Base-by-base conservation (phyloP, 305 asterid species). In the Fraxinus dipetala region DNA sequence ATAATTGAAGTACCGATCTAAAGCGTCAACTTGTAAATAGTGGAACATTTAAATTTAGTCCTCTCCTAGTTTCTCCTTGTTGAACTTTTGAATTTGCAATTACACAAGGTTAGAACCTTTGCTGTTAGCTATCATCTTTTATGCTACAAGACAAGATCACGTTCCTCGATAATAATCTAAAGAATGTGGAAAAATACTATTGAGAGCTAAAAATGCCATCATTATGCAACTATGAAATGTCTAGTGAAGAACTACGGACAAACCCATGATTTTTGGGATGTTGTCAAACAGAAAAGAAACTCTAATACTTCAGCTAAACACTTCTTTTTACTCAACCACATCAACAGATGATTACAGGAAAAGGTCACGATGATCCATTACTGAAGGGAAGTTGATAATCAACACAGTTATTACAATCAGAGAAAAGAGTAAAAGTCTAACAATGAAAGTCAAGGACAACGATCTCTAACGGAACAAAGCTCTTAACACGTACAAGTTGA, bases 1-100 rank as follows among this genome's bases (percentile, higher is more conserved):
- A 79, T 91, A 24, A 78, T 90, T 31, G 93, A 91, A 90, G 95
- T 89, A 45, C 97, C 98, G 0, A 79, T 93, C 34, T 93, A 85
- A 91, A 67, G 22, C 65, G 76, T 80, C 56, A 38, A 22, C n/a
- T 35, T 8, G 34, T 26, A 30, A 13, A 30, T 69, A 30, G 35
- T 11, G 18, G 10, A 67, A 28, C 36, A 28, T 67, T 26, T 11
- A 67, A 5, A 67, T 28, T 67, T 65, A 65, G 2, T 67, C 72
- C 35, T 24, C 34, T 24, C 16, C n/a, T 24, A 9, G 32, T 65
- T 13, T 30, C 32, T 22, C 31, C 31, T 3, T 2, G 70, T 61
- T 63, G 34, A 63, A 63, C 72, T 24, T 63, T 9, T 24, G 34
- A 11, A 22, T 24, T 24, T 3, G 72, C 32, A 10, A 24, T 63